These are phyloP conservation scores for Ceratocystis destructans DNA, from an alignment of 2,329 filamentous ascomycete genomes.

Conservation along the genomic window DNA sequence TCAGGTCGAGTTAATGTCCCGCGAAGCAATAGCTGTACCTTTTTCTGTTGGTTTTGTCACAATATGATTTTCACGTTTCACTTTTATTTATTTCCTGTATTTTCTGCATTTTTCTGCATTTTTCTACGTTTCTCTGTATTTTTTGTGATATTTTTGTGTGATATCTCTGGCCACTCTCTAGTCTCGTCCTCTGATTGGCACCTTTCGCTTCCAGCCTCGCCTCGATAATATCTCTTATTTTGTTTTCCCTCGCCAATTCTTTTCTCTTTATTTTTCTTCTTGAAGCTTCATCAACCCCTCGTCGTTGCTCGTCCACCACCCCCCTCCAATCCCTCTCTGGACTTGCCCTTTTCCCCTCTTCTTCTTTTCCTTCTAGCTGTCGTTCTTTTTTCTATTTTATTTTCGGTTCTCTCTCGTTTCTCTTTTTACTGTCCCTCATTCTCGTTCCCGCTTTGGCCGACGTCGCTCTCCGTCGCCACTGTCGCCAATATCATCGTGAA, in stretches of 20 bases:
- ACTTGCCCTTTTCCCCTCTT: neutral
- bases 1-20: no score
- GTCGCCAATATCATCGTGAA: neutral
- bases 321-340: conserved; percentile 1
- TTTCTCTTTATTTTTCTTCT: conserved; percentile 36
- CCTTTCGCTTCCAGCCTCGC: neutral
- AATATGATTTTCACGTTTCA: no score
- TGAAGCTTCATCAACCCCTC: conserved; percentile 23
- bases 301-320: conserved; percentile 29
- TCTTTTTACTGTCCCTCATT: conserved; percentile 9
- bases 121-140: neutral
- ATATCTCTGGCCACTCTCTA: neutral
- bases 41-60: no score
- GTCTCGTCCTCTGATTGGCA: no score
- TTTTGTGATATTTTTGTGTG: neutral
- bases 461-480: neutral
- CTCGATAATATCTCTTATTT: conserved; percentile 31
- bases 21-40: no score
- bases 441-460: neutral
- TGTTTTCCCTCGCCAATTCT: conserved; percentile 38
- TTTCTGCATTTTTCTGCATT: neutral
- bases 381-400: neutral
- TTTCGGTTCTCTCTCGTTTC: conserved; percentile 10
- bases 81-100: neutral
- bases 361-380: neutral